phyloP scores from a whole-genome alignment of 257 asterid genomes.

The Solanum sejunctum region DNA sequence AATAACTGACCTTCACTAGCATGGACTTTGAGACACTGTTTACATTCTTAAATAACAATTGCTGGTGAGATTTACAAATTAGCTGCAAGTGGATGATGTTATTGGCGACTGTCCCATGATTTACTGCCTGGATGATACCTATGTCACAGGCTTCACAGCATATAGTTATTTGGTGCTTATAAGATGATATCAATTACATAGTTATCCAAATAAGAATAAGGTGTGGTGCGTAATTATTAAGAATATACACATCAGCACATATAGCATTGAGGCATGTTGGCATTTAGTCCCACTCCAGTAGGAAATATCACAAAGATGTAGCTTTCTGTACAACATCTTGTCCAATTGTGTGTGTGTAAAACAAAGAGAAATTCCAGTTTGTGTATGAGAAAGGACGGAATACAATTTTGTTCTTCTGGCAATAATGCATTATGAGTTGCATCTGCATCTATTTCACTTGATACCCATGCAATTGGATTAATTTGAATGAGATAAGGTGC shows the following conservation, averaged over 20 bases:
- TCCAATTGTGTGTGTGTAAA: background rate
- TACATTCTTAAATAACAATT: background rate
- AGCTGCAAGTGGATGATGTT: background rate
- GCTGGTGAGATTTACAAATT: background rate
- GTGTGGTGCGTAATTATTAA: background rate
- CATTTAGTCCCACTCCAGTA: background rate
- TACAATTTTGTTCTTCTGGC: background rate
- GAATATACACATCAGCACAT: background rate
- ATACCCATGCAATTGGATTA: background rate
- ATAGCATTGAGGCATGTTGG: background rate
- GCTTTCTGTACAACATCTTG: background rate
- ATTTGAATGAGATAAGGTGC: background rate
- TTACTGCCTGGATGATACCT: background rate
- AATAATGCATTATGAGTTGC: background rate
- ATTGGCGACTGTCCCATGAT: background rate
- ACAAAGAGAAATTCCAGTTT: background rate
- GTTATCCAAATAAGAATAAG: background rate
- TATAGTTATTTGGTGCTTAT: background rate
- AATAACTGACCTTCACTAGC: background rate
- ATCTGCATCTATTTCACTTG: background rate
- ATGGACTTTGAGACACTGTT: background rate
- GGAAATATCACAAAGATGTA: background rate
- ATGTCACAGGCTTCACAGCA: background rate
- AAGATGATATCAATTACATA: background rate
- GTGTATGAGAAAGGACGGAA: background rate